Base-by-base conservation (phyloP, 352 stramenopile species). In the Thalassiosira mediterranea region DNA sequence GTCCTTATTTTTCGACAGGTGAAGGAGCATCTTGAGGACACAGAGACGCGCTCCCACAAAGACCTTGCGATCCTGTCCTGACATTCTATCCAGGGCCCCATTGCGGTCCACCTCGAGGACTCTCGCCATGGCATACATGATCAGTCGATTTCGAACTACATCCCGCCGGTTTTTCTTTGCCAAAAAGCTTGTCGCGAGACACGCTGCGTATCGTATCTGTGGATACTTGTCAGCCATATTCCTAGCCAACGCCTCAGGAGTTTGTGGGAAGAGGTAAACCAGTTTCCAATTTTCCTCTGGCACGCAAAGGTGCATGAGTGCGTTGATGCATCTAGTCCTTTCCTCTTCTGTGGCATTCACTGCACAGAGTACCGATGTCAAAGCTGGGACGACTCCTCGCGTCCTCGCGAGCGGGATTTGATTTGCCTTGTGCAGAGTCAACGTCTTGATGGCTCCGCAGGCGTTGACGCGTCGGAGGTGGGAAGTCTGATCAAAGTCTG, bases 141-240 rank as follows among this genome's bases (percentile, higher is more conserved):
- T 28, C 21, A 72, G 58, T 34, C 49, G 40, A 51, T 81, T 72
- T 13, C 44, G 53, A 4, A 76, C 52, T 25, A 81, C 29, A 4
- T 81, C 72, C 23, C 65, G 46, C 46, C 72, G 49, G 61, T 81
- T 76, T 23, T 61, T 65, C 53, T 81, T 81, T 26, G 72, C 53
- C 46, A 81, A 53, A 34, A 76, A 81, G 5, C 34, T 65, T 31
- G 64, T 64, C 17, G 58, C 47, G 4, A 76, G 32, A 54, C 72
- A 81, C 21, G 64, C 65, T 8, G 65, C 65, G 47, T 76, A 81
- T 4, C 65, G 65, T 40, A 81, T 76, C 21, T 67, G 54, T 28
- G 72, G 64, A 54, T 81, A 72, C 23, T 60, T 67, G 60, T 81
- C 72, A 13, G 59, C 59, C 72, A 81, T 81, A 51, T 76, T 76